These are phyloP conservation scores for Didymella exigua DNA, from an alignment of 2,329 filamentous ascomycete genomes.

Conservation along the genomic window DNA sequence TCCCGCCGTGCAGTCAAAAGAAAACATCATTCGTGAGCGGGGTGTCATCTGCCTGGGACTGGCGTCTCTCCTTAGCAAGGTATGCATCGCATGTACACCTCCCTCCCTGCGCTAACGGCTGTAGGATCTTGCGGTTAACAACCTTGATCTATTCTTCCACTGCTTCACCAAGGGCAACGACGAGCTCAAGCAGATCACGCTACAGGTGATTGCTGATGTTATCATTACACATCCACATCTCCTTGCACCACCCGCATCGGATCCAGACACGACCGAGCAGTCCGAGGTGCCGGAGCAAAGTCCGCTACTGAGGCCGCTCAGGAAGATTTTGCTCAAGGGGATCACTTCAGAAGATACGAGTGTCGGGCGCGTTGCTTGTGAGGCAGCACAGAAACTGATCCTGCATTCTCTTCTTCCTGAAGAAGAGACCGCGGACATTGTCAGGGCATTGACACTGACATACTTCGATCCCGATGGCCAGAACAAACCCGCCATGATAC, in stretches of 20 bases:
- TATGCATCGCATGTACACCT: constrained; percentile 37
- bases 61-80: constrained; percentile 87
- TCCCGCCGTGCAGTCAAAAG: constrained; percentile 89
- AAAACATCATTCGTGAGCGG: constrained; percentile 88
- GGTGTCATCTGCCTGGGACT: constrained; percentile 88
- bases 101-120: constrained; percentile 6
- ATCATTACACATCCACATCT: constrained; percentile 85
- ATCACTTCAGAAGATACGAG: constrained; percentile 69
- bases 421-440: constrained; percentile 64
- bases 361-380: constrained; percentile 80
- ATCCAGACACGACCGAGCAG: constrained; percentile 49
- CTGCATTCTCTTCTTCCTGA: constrained; percentile 72
- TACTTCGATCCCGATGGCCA: constrained; percentile 86
- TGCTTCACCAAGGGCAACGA: constrained; percentile 95
- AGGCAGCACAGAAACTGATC: constrained; percentile 83
- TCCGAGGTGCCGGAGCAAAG: constrained; percentile 42
- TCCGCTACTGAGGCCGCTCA: constrained; percentile 64
- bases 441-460: constrained; percentile 80
- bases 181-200: constrained; percentile 82
- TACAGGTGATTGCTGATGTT: constrained; percentile 93
- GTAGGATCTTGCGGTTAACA: constrained; percentile 84
- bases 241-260: constrained; percentile 62
- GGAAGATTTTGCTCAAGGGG: constrained; percentile 85
- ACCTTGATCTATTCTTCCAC: constrained; percentile 90
- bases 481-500: constrained; percentile 78